These are phyloP conservation scores for Lagenaria siceraria DNA, from an alignment of 306 rosid genomes.

Conservation along the genomic window DNA sequence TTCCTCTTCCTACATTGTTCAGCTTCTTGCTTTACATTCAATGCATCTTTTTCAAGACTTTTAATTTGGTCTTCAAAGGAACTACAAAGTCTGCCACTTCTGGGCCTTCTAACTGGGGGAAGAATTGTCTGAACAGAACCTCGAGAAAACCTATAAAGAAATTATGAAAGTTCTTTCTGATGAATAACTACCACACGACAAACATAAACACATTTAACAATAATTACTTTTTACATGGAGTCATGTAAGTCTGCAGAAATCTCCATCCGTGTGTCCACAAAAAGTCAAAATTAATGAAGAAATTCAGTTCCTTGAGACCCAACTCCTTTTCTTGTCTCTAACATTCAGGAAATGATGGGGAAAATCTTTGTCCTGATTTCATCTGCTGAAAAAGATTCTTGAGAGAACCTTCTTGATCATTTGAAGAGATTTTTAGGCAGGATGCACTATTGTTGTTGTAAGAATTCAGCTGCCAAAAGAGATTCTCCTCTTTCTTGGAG, in stretches of 20 bases:
- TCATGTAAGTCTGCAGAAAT: not conserved
- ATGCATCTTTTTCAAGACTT: constrained; percentile 24
- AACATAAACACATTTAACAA: not conserved
- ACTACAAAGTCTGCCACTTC: constrained; percentile 58
- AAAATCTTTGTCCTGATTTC: not conserved
- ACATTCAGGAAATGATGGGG: not conserved
- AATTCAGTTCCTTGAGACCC: not conserved
- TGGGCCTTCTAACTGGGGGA: constrained; percentile 29
- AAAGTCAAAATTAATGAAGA: not conserved
- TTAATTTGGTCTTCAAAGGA: constrained; percentile 47
- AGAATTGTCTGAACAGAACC: constrained; percentile 65
- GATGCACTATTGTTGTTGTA: too few species aligned
- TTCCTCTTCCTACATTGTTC: constrained; percentile 31
- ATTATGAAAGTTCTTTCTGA: not conserved
- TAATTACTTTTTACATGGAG: not conserved
- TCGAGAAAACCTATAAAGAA: constrained; percentile 59
- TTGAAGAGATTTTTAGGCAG: too few species aligned
- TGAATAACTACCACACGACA: not conserved
- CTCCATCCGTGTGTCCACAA: not conserved
- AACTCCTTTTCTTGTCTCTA: not conserved
- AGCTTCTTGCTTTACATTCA: constrained; percentile 23
- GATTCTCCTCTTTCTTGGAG: not conserved
- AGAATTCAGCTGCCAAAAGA: not conserved
- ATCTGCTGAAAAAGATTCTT: not conserved
- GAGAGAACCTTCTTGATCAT: not conserved